Conservation (phyloP, 2,329 filamentous ascomycete genomes). For the Alternaria solani region DNA sequence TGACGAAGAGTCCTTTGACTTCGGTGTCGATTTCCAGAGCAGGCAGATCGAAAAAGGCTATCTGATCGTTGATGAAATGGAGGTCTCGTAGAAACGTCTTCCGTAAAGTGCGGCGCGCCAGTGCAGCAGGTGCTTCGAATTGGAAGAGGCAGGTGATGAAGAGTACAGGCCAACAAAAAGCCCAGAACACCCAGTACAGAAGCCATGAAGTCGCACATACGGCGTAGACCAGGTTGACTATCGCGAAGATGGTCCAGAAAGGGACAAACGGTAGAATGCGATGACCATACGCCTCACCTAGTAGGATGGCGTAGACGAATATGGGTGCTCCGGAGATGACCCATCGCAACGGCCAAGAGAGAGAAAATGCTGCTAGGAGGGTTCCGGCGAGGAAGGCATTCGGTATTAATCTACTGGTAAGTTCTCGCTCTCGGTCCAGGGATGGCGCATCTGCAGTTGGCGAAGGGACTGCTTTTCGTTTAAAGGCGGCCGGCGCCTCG, state of each 20-base stretch:
- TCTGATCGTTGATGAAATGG: constrained; percentile 61
- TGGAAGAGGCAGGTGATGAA: constrained; percentile 58
- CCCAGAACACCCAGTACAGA: constrained; percentile 55
- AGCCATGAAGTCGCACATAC: constrained; percentile 63
- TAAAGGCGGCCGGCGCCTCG: constrained; percentile 13
- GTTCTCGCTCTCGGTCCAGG: constrained; percentile 20
- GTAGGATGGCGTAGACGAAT: constrained; percentile 47
- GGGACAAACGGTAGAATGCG: constrained; percentile 56
- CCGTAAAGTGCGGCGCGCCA: constrained; percentile 49
- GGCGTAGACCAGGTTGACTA: constrained; percentile 58
- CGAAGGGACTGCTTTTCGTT: constrained; percentile 24
- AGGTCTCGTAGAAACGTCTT: constrained; percentile 52
- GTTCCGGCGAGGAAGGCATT: constrained; percentile 24
- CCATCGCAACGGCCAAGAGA: constrained; percentile 47
- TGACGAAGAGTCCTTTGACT: constrained; percentile 61
- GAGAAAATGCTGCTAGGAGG: constrained; percentile 12
- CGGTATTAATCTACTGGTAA: constrained; percentile 22
- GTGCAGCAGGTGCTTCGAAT: constrained; percentile 52
- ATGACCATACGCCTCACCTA: constrained; percentile 47
- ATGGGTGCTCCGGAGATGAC: constrained; percentile 54
- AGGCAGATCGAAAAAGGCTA: constrained; percentile 60
- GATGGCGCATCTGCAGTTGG: constrained; percentile 9
- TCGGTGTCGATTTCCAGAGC: constrained; percentile 64
- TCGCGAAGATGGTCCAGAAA: constrained; percentile 58
- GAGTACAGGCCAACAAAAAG: constrained; percentile 54